Base-by-base conservation (phyloP, 306 rosid genomes). In the Cucumis cinereus region DNA sequence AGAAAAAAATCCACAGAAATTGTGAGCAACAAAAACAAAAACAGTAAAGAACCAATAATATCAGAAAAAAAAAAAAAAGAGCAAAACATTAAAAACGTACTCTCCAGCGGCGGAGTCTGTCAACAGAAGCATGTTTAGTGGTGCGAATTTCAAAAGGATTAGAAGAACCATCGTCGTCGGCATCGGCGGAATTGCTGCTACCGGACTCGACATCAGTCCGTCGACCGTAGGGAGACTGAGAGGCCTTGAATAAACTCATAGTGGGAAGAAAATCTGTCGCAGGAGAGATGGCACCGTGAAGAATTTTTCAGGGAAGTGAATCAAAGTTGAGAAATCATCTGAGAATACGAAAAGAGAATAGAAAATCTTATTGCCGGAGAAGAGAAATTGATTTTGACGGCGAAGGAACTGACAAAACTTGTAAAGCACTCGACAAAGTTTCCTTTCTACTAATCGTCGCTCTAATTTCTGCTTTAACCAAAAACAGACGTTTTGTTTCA, bases 91-190 rank as follows among this genome's bases (percentile, higher is more conserved):
- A 43, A 43, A 50, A 3, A 33, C 90, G 6, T 80, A 95, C 99
- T 71, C 98, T 88, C 99, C 99, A 95, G 2, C 97, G 96, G 62
- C 81, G 80, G 71, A 95, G 98, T n/a, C 99, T 91, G 14, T 88
- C 91, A 20, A 90, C 19, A 1, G 99, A 81, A 78, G 93, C 99
- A 36, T 88, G 53, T 81, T 92, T 95, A 1, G 97, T 89, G n/a
- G 93, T 84, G 62, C 85, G n/a, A 69, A 95, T 95, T 28, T 79
- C 55, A 78, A 95, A 95, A 12, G 96, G 89, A 79, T 38, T 77
- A 5, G 83, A 77, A 4, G 35, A 53, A 3, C 84, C 83, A 0
- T 71, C 88, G 2, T 84, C 92, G 11, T 82, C 91, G 8, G 22
- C 36, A 36, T 79, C 92, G n/a, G 82, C 79, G 62, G 88, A 71